These are phyloP conservation scores for Citrus sinensis DNA, from an alignment of 345 rosid genomes.

Conservation along the genomic window DVS_A1.0 CM039164.1:26350001-26350500, in stretches of 20 bases:
- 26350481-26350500: conserved; percentile 47
- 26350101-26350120: conserved; percentile 76
- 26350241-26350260: too few species aligned
- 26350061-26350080: conserved; percentile 70
- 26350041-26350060: conserved; percentile 94
- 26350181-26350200: conserved; percentile 64
- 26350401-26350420: conserved; percentile 87
- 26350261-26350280: too few species aligned
- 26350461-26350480: conserved; percentile 65
- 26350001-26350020: conserved; percentile 55
- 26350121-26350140: conserved; percentile 70
- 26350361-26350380: conserved; percentile 83
- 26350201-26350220: too few species aligned
- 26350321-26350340: too few species aligned
- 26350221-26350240: too few species aligned
- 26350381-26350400: conserved; percentile 89
- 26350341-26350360: too few species aligned
- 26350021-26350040: conserved; percentile 56
- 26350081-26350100: conserved; percentile 82
- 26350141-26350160: conserved; percentile 76
- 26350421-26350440: conserved; percentile 76
- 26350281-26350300: too few species aligned
- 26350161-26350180: conserved; percentile 86
- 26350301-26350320: too few species aligned
- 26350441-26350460: conserved; percentile 85